Evolutionary conservation across 495 filamentous ascomycete genomes (phyloP), one percentile per base, ranked within the genome.

Genomic region (Aspergillus hancockii): DNA sequence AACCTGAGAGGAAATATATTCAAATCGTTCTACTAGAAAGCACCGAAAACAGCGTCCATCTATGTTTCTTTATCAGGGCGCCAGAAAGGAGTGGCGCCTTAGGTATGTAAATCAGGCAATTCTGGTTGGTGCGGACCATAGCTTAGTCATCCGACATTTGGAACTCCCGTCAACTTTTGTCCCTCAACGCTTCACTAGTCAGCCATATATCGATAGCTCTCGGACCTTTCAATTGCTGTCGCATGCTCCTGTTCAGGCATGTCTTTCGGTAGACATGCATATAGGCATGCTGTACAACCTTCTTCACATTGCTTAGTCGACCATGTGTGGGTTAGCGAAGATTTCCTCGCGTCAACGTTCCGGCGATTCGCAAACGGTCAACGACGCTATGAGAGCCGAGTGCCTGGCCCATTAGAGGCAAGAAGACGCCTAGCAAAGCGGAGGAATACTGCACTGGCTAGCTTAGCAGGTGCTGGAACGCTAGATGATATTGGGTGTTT

Each of bases 391-490:
- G 81, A 75, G 57, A 83, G 81, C 69, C 75, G 73, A 34, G 78
- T 80, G 1, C 83, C 83, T n/a, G 83, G 83, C 2, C 83, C 83
- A 51, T 66, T 86, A 66, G 83, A 86, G 67, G 82, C 82, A n/a
- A 74, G 80, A 49, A 76, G 78, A 64, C 74, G 83, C 40, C 67
- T 79, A 55, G 75, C 80, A 7, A 82, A 74, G 64, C 67, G 83
- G 52, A 69, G 75, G 32, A 84, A 81, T 62, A 76, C 79, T 43
- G 78, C 74, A 4, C 52, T 83, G 5, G 76, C 79, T 31, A 68
- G 73, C 6, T 46, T 74, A 22, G 72, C 61, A 18, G 67, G 66
- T 8, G 25, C 57, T 13, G 71, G 66, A 0, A 57, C 71, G 6
- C 53, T 60, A 36, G 72, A 74, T 25, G 73, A 78, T 63, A 69